phyloP scores from a whole-genome alignment of 441 rosid genomes.

The Mallotus japonicus region DNA sequence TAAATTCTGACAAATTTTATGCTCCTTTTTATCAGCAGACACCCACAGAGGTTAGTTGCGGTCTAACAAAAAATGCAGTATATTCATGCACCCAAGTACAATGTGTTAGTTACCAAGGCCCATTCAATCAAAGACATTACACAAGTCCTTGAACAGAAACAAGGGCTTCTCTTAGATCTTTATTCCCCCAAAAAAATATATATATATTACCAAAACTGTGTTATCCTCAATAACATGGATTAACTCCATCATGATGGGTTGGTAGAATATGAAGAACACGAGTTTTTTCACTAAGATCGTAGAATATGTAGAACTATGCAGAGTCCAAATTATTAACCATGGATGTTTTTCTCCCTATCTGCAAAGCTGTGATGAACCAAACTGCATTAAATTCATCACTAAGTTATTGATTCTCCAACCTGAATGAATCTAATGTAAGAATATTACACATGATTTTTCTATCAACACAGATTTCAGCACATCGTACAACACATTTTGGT shows the following conservation, averaged over 20 bases:
- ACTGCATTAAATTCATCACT: neutral
- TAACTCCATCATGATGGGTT: neutral
- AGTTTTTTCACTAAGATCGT: neutral
- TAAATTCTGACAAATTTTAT: neutral
- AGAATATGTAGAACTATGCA: neutral
- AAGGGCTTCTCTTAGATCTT: neutral
- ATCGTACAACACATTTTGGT: neutral
- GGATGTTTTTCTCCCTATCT: neutral
- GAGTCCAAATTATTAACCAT: neutral
- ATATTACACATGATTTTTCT: neutral
- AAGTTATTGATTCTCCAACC: neutral
- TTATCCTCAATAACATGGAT: neutral
- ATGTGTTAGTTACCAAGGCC: neutral
- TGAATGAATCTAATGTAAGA: slow-evolving; percentile 2
- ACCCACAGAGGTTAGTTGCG: neutral
- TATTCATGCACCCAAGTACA: neutral
- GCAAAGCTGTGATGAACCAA: slow-evolving; percentile 1
- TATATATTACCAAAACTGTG: neutral
- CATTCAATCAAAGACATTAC: neutral
- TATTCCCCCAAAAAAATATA: no score
- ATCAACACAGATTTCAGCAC: neutral
- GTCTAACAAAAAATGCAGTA: neutral
- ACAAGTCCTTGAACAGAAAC: neutral
- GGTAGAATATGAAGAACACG: neutral
- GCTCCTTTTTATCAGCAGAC: neutral